Conservation (phyloP, 164 flowering plant species). For the Piper longum region DNA sequence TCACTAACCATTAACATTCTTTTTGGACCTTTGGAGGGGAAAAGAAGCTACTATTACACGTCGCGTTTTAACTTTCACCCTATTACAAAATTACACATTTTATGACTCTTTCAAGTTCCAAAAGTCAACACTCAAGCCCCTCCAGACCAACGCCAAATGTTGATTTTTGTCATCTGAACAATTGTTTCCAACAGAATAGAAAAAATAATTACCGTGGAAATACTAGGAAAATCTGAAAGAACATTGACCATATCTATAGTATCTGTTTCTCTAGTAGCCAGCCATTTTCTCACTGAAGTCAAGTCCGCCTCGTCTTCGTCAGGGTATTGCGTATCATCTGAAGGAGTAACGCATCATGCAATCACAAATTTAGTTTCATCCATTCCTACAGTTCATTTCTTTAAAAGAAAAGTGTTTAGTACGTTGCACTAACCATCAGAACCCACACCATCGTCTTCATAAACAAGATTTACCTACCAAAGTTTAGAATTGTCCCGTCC, state of each 20-base stretch:
- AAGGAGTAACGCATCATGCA: not conserved
- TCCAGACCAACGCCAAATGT: no score
- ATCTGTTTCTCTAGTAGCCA: constrained; percentile 37
- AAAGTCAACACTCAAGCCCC: no score
- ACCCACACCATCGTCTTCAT: not conserved
- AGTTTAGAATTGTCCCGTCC: not conserved
- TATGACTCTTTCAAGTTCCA: no score
- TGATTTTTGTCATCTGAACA: no score
- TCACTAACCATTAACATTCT: no score
- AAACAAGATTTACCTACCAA: not conserved
- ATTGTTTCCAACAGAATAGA: no score
- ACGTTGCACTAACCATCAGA: not conserved
- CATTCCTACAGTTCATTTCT: not conserved
- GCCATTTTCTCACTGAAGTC: constrained; percentile 62
- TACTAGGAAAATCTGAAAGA: constrained; percentile 73
- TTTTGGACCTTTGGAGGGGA: no score
- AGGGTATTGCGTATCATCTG: constrained; percentile 78
- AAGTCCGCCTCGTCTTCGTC: constrained; percentile 56
- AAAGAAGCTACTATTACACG: no score
- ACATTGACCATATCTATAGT: constrained; percentile 56
- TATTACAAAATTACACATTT: no score
- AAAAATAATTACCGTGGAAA: constrained; percentile 46
- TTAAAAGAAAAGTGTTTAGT: not conserved
- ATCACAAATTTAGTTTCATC: not conserved
- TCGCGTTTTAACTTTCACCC: no score